Base-by-base conservation (phyloP, 257 asterid species). In the Ajuga chamaepitys region DNA sequence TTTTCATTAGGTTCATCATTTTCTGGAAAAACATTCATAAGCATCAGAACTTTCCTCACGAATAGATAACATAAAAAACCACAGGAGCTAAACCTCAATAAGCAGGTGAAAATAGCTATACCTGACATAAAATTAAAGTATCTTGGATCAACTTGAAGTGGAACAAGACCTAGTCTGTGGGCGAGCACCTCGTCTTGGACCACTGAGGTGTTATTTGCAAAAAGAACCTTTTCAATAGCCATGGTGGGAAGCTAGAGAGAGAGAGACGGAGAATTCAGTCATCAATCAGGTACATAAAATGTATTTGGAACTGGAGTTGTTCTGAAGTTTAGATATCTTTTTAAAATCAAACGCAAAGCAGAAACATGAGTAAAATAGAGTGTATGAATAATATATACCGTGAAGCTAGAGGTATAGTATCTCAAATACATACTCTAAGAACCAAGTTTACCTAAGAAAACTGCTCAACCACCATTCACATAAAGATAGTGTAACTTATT, bases 141-240 rank as follows among this genome's bases (percentile, higher is more conserved):
- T 60, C 99, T 78, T 14, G 99, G 99, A 62, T 90, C 97, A 56
- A 88, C 95, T 70, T 75, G 68, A 61, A 94, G 83, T 7, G 99
- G 97, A 75, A 94, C 74, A 62, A 90, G 93, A 75, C 97, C 99
- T 67, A 94, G 85, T 65, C 96, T 80, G 70, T 86, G 99, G 63
- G 99, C 80, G 32, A 94, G 96, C 74, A 86, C 96, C 88, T 94
- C 99, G 77, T 94, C 99, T 88, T 90, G 99, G 74, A 94, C 41
- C 32, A 90, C 77, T 2, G 97, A 94, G 24, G 99, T 94, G 82
- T 88, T 94, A 82, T 90, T 90, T 75, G 96, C 97, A 66, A 88
- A 55, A 34, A 88, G 73, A 76, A 94, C 97, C 70, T 90, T 94
- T 67, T 94, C 97, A 67, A 90, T 86, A 68, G 99, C 97, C 93